Percentiles rank a stretch among this genome's conserved stretches.
These are phyloP conservation scores for Acacia crassicarpa DNA, from an alignment of 306 rosid species.

Conservation along the genomic window DNA sequence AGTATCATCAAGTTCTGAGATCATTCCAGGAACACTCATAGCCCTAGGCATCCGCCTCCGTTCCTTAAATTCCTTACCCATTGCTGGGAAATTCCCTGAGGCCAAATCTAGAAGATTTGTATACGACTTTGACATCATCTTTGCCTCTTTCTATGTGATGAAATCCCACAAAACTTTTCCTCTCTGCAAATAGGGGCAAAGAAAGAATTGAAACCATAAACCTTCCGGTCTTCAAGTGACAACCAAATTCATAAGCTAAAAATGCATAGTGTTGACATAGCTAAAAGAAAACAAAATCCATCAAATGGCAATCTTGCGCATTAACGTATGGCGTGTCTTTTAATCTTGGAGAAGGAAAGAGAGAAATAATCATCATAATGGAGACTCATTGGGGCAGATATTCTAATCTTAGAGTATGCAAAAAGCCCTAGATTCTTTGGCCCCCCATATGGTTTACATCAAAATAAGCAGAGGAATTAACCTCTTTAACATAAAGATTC, in stretches of 20 bases:
- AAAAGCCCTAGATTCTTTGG: conserved; percentile 49
- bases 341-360: neutral
- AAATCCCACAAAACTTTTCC: conserved; percentile 34
- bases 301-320: conserved; percentile 29
- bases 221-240: neutral
- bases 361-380: conserved; percentile 27
- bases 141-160: conserved; percentile 32
- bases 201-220: conserved; percentile 4
- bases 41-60: conserved; percentile 63
- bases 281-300: conserved; percentile 13
- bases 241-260: conserved; percentile 26
- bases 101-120: conserved; percentile 83
- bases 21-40: conserved; percentile 64
- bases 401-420: conserved; percentile 40
- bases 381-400: conserved; percentile 21
- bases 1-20: conserved; percentile 68
- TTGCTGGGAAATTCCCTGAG: conserved; percentile 70
- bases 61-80: conserved; percentile 45
- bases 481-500: conserved; percentile 19
- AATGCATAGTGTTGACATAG: conserved; percentile 14
- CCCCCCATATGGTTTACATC: conserved; percentile 33
- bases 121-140: conserved; percentile 78
- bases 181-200: conserved; percentile 29
- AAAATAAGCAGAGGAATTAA: conserved; percentile 28
- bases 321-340: neutral